Percentiles rank a stretch among this genome's conserved stretches.
phyloP scores from a whole-genome alignment of 2,329 filamentous ascomycete species.

The Aspergillus tubingensis region DNA sequence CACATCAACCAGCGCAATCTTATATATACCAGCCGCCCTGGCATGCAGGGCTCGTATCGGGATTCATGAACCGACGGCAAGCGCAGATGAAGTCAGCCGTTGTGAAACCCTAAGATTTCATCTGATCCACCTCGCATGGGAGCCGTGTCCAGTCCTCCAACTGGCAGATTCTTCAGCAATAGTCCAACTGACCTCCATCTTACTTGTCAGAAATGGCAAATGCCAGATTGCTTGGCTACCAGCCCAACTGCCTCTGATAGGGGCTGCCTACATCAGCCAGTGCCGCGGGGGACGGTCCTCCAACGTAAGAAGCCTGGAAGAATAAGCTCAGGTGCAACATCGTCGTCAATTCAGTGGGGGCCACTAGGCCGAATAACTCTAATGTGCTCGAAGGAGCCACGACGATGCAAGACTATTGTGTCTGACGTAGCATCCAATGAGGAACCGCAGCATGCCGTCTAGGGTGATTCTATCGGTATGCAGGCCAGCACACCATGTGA shows the following conservation, averaged over 20 bases:
- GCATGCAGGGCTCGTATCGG: conserved; percentile 24
- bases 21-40: conserved; percentile 15
- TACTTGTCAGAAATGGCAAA: conserved; percentile 23
- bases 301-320: conserved; percentile 12
- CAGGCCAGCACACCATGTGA: conserved; percentile 33
- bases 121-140: conserved; percentile 39
- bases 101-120: conserved; percentile 39
- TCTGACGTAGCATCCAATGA: conserved; percentile 22
- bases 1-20: conserved; percentile 9
- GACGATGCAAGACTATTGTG: conserved; percentile 10
- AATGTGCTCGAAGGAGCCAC: conserved; percentile 9
- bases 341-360: conserved; percentile 12
- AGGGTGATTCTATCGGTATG: conserved; percentile 18
- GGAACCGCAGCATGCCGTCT: conserved; percentile 5
- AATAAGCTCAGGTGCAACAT: conserved; percentile 27
- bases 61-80: conserved; percentile 34
- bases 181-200: conserved; percentile 24
- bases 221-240: conserved; percentile 22
- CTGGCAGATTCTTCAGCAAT: conserved; percentile 8
- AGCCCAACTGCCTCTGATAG: conserved; percentile 13
- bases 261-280: conserved; percentile 6
- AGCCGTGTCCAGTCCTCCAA: conserved; percentile 8
- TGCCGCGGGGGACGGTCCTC: not conserved
- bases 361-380: conserved; percentile 18
- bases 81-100: conserved; percentile 40